Evolutionary conservation across 352 stramenopile genomes (phyloP).

Genomic region (Phytophthora kernoviae): DNA sequence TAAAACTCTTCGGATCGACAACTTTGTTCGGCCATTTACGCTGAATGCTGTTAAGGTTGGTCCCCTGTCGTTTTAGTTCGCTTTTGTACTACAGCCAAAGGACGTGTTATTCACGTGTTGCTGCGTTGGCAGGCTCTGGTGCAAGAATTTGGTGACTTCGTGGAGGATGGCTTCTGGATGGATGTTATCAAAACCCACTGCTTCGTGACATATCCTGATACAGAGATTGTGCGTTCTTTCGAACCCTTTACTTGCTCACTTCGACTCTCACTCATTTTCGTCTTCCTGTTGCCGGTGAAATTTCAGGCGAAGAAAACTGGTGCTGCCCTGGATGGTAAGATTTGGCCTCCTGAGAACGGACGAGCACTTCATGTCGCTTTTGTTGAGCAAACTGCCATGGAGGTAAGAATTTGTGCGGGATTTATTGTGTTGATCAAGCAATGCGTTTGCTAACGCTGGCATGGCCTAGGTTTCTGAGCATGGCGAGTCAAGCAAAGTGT

Average conservation of each 20-base stretch:
- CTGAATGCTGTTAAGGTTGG: constrained; percentile 73
- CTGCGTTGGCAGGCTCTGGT: constrained; percentile 50
- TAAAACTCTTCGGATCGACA: constrained; percentile 62
- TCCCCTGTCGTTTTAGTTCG: not conserved
- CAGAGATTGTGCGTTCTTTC: constrained; percentile 46
- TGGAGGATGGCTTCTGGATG: constrained; percentile 88
- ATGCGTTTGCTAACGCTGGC: constrained; percentile 9
- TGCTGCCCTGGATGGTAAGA: constrained; percentile 48
- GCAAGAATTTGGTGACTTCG: constrained; percentile 56
- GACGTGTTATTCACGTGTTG: constrained; percentile 4
- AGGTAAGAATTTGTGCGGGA: constrained; percentile 30
- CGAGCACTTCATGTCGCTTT: constrained; percentile 45
- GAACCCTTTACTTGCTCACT: not conserved
- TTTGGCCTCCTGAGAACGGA: constrained; percentile 73
- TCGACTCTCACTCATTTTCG: not conserved
- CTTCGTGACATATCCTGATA: constrained; percentile 71
- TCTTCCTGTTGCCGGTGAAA: not conserved
- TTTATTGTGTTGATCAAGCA: not conserved
- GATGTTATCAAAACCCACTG: constrained; percentile 89
- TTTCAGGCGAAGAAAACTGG: constrained; percentile 55
- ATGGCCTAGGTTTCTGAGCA: constrained; percentile 29
- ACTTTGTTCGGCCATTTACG: constrained; percentile 78
- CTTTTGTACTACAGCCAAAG: not conserved
- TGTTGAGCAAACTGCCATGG: constrained; percentile 48
- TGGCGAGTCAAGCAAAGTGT: constrained; percentile 26